These are phyloP conservation scores for Logfia minima DNA, from an alignment of 129 eudicot species.

Conservation along the genomic window DNA sequence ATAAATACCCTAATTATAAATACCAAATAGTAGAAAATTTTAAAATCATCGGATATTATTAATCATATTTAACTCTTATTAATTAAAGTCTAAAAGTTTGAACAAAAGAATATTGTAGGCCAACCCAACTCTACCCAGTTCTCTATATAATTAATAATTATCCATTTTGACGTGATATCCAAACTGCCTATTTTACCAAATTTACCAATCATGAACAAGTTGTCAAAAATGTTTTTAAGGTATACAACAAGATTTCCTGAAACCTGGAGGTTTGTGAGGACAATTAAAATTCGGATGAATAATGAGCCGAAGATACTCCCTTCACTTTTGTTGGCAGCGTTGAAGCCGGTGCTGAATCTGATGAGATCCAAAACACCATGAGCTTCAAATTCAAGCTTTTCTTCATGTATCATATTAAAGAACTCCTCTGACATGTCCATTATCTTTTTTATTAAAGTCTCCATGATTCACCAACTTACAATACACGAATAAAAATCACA, in stretches of 20 bases:
- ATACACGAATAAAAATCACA: neutral
- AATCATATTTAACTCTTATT: no score
- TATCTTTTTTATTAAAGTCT: neutral
- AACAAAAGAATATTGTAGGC: no score
- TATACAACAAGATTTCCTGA: neutral
- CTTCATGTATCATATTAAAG: neutral
- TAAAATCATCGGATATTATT: no score
- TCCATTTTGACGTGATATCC: no score
- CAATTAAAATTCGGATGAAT: neutral
- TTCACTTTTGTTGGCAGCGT: neutral
- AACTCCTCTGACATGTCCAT: neutral
- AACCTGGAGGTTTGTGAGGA: neutral
- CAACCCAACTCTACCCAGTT: no score
- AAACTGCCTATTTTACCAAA: neutral
- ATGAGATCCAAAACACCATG: neutral
- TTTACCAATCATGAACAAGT: no score
- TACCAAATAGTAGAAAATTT: no score
- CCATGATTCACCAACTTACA: constrained; percentile 4
- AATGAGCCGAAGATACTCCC: neutral
- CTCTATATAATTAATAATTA: no score
- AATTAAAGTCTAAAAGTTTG: no score
- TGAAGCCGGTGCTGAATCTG: neutral
- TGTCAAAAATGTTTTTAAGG: neutral
- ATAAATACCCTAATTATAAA: no score
- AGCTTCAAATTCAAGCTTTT: neutral